Evolutionary conservation across 2,329 filamentous ascomycete genomes (phyloP), one percentile per base, ranked within the genome.

Genomic region (Trichoderma hamatum): DNA sequence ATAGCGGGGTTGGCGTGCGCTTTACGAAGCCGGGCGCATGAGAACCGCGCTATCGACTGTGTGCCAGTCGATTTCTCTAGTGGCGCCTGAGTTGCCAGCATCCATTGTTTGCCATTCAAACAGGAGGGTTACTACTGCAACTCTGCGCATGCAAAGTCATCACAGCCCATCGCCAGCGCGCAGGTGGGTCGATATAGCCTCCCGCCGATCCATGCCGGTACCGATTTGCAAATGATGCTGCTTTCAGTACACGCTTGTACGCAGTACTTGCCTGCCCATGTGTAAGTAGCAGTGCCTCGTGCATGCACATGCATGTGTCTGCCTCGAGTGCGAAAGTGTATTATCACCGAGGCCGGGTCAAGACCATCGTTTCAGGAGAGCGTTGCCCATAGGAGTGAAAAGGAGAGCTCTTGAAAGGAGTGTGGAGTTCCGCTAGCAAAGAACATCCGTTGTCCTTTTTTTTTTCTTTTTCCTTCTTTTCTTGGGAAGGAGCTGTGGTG

Each of bases 121-220:
- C 26, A 14, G 51, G 36, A 65, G 52, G 62, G 62, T 65, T 56
- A 36, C 62, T 34, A 52, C 36, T 66, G 63, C 63, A 59, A 66
- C 54, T 55, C 61, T 66, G 63, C 63, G 26, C 34, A 51, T 66
- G 63, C 54, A 66, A 49, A 66, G 63, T 49, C 51, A 66, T 66
- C 63, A 66, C 63, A 58, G 63, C 54, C 39, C 63, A 59, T 66
- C 63, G 63, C 63, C 52, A 59, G 28, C 16, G 36, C 63, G 52
- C 26, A 43, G 58, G 63, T 66, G 63, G 63, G 63, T 58, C 63
- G 63, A 66, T 66, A 58, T 66, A 65, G 62, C 54, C 52, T 66
- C 52, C 52, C 63, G 63, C 54, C 63, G 63, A 66, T 66, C 63
- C 54, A 66, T 36, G 36, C 39, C 54, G 63, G 54, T 66, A 51